Evolutionary conservation across 2,329 filamentous ascomycete genomes (phyloP), one percentile per base, ranked within the genome.

Genomic region (Aureobasidium sp.): DNA sequence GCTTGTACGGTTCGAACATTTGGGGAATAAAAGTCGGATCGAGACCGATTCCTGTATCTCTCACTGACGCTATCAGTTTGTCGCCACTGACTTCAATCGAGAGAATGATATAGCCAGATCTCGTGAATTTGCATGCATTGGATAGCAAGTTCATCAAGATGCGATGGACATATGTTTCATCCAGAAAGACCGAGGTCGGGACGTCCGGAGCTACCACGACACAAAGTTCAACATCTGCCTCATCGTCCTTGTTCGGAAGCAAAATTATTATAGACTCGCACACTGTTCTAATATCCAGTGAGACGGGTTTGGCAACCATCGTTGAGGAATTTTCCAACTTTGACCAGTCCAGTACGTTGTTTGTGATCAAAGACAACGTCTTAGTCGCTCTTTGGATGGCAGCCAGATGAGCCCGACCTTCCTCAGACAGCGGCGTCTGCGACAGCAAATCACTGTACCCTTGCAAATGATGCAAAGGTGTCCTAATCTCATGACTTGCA

Each of bases 1-100:
- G 93, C 0, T 97, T 92, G 73, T 97, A 97, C 0, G 94, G 94
- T 75, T 97, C 93, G 74, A 97, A 97, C 8, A 97, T 92, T 70
- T 90, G 90, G 64, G 91, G 84, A 70, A 93, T 92, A 77, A 96
- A 88, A 69, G 90, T 82, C 8, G 88, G 86, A 0, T 93, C 88
- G 66, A 97, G 95, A 23, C 94, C 93, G 0, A 93, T 93, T 0
- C 93, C 93, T 0, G 89, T 94, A 71, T 97, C 94, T 76, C 94
- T 86, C 1, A 97, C 93, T 73, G 58, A 71, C 11, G 48, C 61
- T 33, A 67, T 47, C 29, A 67, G 23, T 20, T 56, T 38, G 31
- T 61, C 47, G 25, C 48, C 61, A 33, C 45, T 56, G 54, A 64
- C 45, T 36, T 60, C 53, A 20, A 67, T 64, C 10, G 53, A 55